Evolutionary conservation across 441 rosid genomes (phyloP).

Genomic region (Corymbia citriodora): DNA sequence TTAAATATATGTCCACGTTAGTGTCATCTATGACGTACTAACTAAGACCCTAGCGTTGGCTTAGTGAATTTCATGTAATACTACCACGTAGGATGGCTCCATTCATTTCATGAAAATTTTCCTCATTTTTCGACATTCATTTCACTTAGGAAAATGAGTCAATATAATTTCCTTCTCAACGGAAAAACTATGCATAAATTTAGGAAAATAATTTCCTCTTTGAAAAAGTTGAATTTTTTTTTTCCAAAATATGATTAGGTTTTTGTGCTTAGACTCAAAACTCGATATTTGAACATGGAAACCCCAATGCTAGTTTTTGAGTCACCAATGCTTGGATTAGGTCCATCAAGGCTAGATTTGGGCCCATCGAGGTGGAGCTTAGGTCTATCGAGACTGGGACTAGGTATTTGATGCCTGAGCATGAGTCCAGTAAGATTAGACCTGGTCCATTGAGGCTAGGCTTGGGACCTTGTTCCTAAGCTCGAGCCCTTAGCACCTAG

Average conservation of each 20-base stretch:
- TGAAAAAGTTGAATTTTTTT: too few species aligned
- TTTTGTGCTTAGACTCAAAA: neutral
- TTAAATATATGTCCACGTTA: neutral
- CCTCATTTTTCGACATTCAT: too few species aligned
- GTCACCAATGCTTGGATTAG: neutral
- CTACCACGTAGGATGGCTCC: too few species aligned
- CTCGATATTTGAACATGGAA: too few species aligned
- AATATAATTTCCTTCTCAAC: too few species aligned
- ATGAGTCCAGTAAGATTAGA: neutral
- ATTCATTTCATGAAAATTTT: rapidly evolving
- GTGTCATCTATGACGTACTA: too few species aligned
- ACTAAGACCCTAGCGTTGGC: too few species aligned
- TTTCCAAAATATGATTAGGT: too few species aligned
- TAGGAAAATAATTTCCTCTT: neutral
- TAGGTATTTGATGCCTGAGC: neutral
- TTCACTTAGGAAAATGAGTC: too few species aligned
- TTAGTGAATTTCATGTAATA: rapidly evolving
- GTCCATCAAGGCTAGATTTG: neutral
- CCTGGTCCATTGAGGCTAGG: neutral
- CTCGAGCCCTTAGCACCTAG: neutral
- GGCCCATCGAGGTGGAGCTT: neutral
- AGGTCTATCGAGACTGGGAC: neutral
- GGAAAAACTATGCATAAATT: neutral
- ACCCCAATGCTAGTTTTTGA: neutral
- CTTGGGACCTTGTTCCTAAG: neutral